Conservation (phyloP, 805 yeast genomes). For the Henningerozyma blattae region DNA sequence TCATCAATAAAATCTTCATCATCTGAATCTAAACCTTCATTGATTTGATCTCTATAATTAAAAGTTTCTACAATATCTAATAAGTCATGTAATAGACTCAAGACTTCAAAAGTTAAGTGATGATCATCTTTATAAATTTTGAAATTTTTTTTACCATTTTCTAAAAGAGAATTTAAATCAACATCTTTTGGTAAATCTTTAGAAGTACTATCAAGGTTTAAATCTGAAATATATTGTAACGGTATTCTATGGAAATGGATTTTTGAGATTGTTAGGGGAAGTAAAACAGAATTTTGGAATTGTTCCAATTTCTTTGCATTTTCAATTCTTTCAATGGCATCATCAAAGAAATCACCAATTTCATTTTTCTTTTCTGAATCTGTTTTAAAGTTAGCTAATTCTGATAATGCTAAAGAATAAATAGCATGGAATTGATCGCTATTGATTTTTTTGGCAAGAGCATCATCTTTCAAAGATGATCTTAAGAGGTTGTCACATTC, state of each 20-base stretch:
- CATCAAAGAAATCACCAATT: conserved; percentile 50
- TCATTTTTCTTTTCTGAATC: conserved; percentile 15
- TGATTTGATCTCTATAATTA: conserved; percentile 39
- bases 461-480: conserved; percentile 14
- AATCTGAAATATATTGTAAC: conserved; percentile 40
- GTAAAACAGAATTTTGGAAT: conserved; percentile 33
- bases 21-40: conserved; percentile 51
- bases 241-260: conserved; percentile 49
- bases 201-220: conserved; percentile 29
- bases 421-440: conserved; percentile 57
- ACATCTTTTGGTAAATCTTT: conserved; percentile 24
- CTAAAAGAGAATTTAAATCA: conserved; percentile 30
- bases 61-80: conserved; percentile 57
- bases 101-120: conserved; percentile 35
- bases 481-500: conserved; percentile 78
- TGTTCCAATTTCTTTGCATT: conserved; percentile 45
- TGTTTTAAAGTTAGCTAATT: conserved; percentile 45
- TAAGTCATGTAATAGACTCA: conserved; percentile 53
- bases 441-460: conserved; percentile 22
- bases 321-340: conserved; percentile 58
- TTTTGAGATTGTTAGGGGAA: conserved; percentile 43
- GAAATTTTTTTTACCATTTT: conserved; percentile 36
- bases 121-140: conserved; percentile 30
- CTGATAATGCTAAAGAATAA: conserved; percentile 62
- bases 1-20: conserved; percentile 36